Evolutionary conservation across 805 yeast species (phyloP), one percentile per base, ranked within the genome.

Genomic region (Cyberlindnera saturnus): DNA sequence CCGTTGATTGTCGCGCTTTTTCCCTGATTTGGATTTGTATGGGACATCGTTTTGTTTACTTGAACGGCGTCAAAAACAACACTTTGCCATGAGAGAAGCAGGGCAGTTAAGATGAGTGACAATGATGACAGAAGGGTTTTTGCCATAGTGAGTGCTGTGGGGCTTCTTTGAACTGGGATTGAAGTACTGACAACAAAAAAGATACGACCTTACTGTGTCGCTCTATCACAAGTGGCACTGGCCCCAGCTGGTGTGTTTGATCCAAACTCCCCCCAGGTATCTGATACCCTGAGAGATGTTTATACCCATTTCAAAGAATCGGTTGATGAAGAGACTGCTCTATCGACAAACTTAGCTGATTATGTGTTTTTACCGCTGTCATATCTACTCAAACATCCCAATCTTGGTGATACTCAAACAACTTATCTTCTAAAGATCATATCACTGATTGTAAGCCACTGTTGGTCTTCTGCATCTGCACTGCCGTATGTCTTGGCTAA

Each of bases 301-400:
- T 65, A 69, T 39, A 34, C 35, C 1, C 41, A 43, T 16, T 46
- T 57, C n/a, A 36, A 30, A 3, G 39, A 42, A 0, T 40, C 54
- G 17, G 46, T 69, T 10, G 40, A 19, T 10, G 41, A 30, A 10
- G 40, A 42, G 9, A 40, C 48, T 4, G 36, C 43, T 1, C 42
- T 72, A 1, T 63, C 77, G 0, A 48, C 65, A 1, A 65, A 64
- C 20, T 53, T 81, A 16, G 83, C 83, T 0, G 85, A 81, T 47
- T 80, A 81, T 45, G 67, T 81, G 1, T 80, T 79, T 58, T 71
- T 78, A 11, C 88, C 89, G 0, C 52, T 82, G 3, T 71, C 79
- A 1, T 71, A 73, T 42, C 55, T 82, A 8, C 59, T 82, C 34
- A 73, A 74, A 43, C 72, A 72, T 35, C 69, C 69, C 2, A 48